Evolutionary conservation across 371 early-diverging fungal genomes (phyloP).

Genomic region (Entomophthora muscae): DNA sequence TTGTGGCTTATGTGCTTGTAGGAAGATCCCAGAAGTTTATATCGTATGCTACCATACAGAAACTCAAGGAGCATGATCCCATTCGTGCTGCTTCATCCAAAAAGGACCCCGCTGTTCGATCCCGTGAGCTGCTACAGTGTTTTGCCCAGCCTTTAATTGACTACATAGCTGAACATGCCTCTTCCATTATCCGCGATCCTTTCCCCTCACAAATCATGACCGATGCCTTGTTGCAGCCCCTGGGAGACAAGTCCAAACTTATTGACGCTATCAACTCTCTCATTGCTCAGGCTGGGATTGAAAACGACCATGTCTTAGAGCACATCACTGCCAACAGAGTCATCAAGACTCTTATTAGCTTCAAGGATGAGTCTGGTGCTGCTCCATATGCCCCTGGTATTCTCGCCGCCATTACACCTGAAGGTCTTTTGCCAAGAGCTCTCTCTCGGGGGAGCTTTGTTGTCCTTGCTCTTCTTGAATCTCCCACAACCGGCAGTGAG

Average conservation of each 20-base stretch:
- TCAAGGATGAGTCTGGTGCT: slow-evolving; percentile 27
- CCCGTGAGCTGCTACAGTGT: slow-evolving; percentile 34
- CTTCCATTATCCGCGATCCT: slow-evolving; percentile 32
- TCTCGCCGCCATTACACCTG: slow-evolving; percentile 11
- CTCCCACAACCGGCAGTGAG: background rate
- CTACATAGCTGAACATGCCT: slow-evolving; percentile 31
- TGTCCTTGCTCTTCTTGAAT: slow-evolving; percentile 34
- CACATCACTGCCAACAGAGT: slow-evolving; percentile 34
- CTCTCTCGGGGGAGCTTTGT: slow-evolving; percentile 23
- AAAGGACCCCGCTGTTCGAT: slow-evolving; percentile 44
- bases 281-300: slow-evolving; percentile 10
- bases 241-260: slow-evolving; percentile 13
- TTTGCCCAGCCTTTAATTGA: slow-evolving; percentile 36
- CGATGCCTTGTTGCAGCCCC: slow-evolving; percentile 49
- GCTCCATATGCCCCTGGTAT: slow-evolving; percentile 21
- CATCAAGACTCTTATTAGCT: slow-evolving; percentile 35
- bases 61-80: slow-evolving; percentile 37
- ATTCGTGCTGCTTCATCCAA: slow-evolving; percentile 44
- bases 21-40: slow-evolving; percentile 54
- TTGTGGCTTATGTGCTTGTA: slow-evolving; percentile 46
- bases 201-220: slow-evolving; percentile 45
- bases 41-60: slow-evolving; percentile 36
- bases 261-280: slow-evolving; percentile 5
- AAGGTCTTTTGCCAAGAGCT: slow-evolving; percentile 13
- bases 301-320: slow-evolving; percentile 30